phyloP scores from a whole-genome alignment of 176 grass and related monocot species.

The Carex scoparia region DNA sequence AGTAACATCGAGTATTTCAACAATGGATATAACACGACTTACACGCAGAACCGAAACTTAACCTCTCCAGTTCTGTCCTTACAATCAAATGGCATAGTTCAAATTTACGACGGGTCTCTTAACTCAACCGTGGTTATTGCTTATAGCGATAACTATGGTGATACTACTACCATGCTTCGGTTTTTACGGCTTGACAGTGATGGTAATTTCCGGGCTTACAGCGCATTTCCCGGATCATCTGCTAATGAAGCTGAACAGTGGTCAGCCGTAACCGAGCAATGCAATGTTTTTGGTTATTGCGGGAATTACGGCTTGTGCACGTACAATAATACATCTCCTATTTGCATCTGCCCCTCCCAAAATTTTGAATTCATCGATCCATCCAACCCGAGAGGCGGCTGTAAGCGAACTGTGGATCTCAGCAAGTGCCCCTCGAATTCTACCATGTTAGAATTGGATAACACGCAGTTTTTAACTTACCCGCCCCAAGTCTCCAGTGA shows the following conservation, averaged over 20 bases:
- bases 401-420: constrained; percentile 41
- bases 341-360: constrained; percentile 61
- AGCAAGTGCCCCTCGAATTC: constrained; percentile 64
- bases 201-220: constrained; percentile 92
- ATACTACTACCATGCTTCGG: constrained; percentile 57
- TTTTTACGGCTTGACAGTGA: constrained; percentile 70
- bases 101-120: constrained; percentile 47
- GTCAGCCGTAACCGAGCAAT: constrained; percentile 91
- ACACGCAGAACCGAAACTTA: constrained; percentile 57
- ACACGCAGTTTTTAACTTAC: constrained; percentile 92
- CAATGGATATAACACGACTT: constrained; percentile 60
- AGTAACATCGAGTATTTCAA: constrained; percentile 63
- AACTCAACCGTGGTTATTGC: constrained; percentile 52
- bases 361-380: constrained; percentile 49
- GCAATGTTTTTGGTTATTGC: constrained; percentile 93
- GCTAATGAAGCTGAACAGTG: constrained; percentile 35
- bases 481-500: constrained; percentile 54
- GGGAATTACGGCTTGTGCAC: constrained; percentile 83
- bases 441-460: constrained; percentile 70
- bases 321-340: constrained; percentile 71
- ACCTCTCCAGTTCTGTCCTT: constrained; percentile 52
- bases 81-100: constrained; percentile 74
- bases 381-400: constrained; percentile 29
- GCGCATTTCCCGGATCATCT: constrained; percentile 31
- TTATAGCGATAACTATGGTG: constrained; percentile 92